Evolutionary conservation across 352 stramenopile genomes (phyloP), one percentile per base, ranked within the genome.

Genomic region (Phytophthora fragariae): DNA sequence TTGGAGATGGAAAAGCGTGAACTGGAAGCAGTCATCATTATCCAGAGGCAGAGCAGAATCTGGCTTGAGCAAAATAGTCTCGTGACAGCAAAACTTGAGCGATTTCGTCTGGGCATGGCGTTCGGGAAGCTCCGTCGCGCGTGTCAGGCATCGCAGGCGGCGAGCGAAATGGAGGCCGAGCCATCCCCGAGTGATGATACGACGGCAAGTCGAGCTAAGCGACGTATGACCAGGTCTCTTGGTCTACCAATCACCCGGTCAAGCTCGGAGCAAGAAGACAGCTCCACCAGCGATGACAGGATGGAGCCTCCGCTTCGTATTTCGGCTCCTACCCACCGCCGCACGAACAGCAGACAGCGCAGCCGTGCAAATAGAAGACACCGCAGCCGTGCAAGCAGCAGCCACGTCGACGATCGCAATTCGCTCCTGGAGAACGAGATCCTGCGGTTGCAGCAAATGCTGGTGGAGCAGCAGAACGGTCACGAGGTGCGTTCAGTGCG

Each of bases 371-470:
- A 53, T 55, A 79, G 64, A 49, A 70, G 62, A 62, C 59, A 74
- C 1, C 75, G 64, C 24, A 70, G 37, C 10, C 72, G 71, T 53
- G 60, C 64, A 49, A 69, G 57, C 49, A 79, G 76, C 52, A 81
- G 58, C 57, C 72, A 68, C 10, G 58, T 75, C 12, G 73, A 87
- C 4, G 70, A 85, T 7, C 82, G 85, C 15, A 91, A 89, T 59
- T 72, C 62, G 6, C 44, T 84, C 24, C 62, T 93, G 5, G 85
- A 92, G 57, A 82, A 82, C 60, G 88, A 94, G 65, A 93, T 94
- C 46, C 60, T 93, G 68, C 85, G 88, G 10, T 77, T 94, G n/a
- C 86, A 93, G 65, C 79, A 91, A 35, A 82, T 94, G 71, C 83
- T 94, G 14, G 62, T 89, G 10, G 77, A 92, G 47, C 87, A 90